Evolutionary conservation across 805 yeast genomes (phyloP).

Genomic region (Lachancea thermotolerans): DNA sequence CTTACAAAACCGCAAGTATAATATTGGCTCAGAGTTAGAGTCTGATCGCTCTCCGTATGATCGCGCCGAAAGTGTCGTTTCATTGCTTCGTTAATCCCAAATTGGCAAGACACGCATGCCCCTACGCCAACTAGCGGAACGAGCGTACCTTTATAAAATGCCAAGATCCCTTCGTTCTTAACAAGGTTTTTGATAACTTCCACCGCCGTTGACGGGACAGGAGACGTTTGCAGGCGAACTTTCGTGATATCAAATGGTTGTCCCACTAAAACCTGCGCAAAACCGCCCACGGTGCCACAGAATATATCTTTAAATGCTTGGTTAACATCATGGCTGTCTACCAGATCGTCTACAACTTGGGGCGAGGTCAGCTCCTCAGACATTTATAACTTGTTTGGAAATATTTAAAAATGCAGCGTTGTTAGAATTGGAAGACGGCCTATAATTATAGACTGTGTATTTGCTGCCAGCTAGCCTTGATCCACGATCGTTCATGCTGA

Average conservation of each 20-base stretch:
- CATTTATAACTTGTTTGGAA: background rate
- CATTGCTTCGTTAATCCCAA: slow-evolving; percentile 92
- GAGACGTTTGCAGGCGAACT: slow-evolving; percentile 84
- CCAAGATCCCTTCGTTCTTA: slow-evolving; percentile 73
- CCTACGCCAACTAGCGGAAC: slow-evolving; percentile 97
- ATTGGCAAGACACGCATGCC: slow-evolving; percentile 94
- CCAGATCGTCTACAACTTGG: slow-evolving; percentile 12
- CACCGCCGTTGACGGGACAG: slow-evolving; percentile 60
- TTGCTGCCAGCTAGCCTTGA: too few relatives aligned
- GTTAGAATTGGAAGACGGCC: too few relatives aligned
- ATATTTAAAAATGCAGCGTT: too few relatives aligned
- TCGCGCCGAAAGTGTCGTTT: slow-evolving; percentile 53
- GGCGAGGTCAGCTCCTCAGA: slow-evolving; percentile 10
- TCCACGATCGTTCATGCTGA: too few relatives aligned
- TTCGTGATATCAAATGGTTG: slow-evolving; percentile 96
- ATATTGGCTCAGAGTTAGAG: slow-evolving; percentile 49
- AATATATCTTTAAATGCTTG: slow-evolving; percentile 66
- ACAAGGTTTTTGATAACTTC: slow-evolving; percentile 72
- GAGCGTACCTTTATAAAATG: slow-evolving; percentile 88
- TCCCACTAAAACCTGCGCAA: slow-evolving; percentile 91
- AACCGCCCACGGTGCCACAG: slow-evolving; percentile 93
- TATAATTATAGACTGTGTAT: too few relatives aligned
- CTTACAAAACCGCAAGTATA: slow-evolving; percentile 89
- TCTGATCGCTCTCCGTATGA: background rate
- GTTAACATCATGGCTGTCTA: slow-evolving; percentile 5